These are phyloP conservation scores for Rhodosporidiobolus odoratus DNA, from an alignment of 768 basidiomycete species.

Conservation along the genomic window DNA sequence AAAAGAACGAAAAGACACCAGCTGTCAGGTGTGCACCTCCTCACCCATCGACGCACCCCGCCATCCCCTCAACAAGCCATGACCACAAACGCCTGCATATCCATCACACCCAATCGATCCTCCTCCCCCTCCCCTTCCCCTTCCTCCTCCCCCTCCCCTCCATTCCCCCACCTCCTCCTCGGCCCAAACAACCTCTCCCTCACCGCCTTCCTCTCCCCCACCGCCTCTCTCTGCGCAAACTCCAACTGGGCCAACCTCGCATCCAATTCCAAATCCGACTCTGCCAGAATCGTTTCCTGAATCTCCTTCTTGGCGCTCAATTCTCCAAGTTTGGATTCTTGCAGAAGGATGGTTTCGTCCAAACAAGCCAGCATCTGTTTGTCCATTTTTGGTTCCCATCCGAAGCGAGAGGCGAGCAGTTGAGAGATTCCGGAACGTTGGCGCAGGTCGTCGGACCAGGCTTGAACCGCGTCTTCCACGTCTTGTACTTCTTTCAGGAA, in stretches of 20 bases:
- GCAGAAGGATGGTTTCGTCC: background rate
- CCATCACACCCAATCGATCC: background rate
- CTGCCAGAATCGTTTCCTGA: slow-evolving; percentile 7
- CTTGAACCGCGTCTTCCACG: background rate
- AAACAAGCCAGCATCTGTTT: background rate
- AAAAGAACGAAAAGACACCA: too few relatives aligned
- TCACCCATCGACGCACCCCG: too few relatives aligned
- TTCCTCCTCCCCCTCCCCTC: background rate
- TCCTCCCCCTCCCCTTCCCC: background rate
- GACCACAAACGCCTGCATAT: slow-evolving; percentile 8
- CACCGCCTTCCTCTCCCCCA: background rate
- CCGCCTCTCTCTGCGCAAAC: background rate
- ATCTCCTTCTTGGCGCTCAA: background rate
- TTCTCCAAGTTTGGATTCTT: background rate
- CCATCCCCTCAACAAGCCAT: background rate
- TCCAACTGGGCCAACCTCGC: background rate
- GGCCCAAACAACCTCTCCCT: background rate
- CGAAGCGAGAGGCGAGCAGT: background rate
- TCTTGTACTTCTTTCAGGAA: background rate
- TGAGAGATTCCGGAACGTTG: slow-evolving; percentile 6
- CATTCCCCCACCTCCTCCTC: background rate
- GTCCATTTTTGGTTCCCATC: slow-evolving; percentile 7
- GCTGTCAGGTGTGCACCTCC: too few relatives aligned
- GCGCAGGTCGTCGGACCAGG: slow-evolving; percentile 16
- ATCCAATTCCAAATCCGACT: slow-evolving; percentile 10